Percentiles rank a stretch among this genome's conserved stretches.
phyloP scores from a whole-genome alignment of 78 protist genomes.

The Dictyostelium brefeldianum region DNA sequence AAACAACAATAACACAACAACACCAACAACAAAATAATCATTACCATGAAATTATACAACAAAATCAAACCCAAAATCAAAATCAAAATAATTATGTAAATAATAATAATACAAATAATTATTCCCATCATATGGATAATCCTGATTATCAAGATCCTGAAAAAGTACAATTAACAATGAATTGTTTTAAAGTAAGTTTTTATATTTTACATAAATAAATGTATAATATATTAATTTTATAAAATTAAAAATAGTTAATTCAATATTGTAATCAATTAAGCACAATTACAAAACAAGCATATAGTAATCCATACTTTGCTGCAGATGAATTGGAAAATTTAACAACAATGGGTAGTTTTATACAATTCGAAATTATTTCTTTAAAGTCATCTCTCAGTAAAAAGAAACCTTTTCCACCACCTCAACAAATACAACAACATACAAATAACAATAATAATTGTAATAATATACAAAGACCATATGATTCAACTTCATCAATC shows the following conservation, averaged over 20 bases:
- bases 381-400: background rate
- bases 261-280: constrained; percentile 44
- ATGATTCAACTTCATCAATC: background rate
- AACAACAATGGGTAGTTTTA: background rate
- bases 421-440: background rate
- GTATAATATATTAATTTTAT: background rate
- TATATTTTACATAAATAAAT: too few species aligned
- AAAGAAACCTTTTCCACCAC: background rate
- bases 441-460: background rate
- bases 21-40: background rate
- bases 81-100: background rate
- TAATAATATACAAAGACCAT: background rate
- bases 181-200: constrained; percentile 46
- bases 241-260: constrained; percentile 10
- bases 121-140: background rate
- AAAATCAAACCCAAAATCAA: background rate
- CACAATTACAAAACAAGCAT: constrained; percentile 15
- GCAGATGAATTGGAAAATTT: constrained; percentile 10
- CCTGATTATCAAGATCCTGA: constrained; percentile 27
- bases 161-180: constrained; percentile 6
- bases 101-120: constrained; percentile 1
- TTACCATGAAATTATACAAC: background rate
- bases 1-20: background rate
- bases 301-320: constrained; percentile 14
- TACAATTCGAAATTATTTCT: constrained; percentile 23